These are phyloP conservation scores for Ogataea siamensis DNA, from an alignment of 805 yeast genomes.

Conservation along the genomic window DNA sequence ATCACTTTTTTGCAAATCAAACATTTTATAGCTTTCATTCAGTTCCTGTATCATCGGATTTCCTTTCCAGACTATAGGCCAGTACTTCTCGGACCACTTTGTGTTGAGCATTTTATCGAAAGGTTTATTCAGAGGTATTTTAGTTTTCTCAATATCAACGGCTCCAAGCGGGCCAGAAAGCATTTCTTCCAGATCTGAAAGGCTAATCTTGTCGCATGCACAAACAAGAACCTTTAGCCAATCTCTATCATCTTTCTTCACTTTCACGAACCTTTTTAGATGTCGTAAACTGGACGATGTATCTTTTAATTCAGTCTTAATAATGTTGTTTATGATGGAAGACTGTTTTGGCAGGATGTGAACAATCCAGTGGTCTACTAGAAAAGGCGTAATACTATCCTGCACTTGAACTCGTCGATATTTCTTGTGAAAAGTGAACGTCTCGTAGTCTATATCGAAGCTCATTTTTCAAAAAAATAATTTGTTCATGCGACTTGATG, in stretches of 20 bases:
- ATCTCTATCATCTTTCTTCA: constrained; percentile 4
- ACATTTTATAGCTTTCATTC: constrained; percentile 38
- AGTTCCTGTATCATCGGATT: constrained; percentile 75
- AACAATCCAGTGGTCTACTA: constrained; percentile 44
- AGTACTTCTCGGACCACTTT: constrained; percentile 63
- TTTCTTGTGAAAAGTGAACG: constrained; percentile 37
- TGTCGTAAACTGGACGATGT: constrained; percentile 37
- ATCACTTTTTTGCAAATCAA: constrained; percentile 46
- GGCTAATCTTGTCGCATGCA: constrained; percentile 44
- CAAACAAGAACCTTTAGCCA: constrained; percentile 18
- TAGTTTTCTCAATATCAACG: constrained; percentile 17
- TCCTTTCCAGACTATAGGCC: constrained; percentile 97
- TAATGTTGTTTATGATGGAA: constrained; percentile 27
- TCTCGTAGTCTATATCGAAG: constrained; percentile 40
- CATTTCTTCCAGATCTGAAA: constrained; percentile 25
- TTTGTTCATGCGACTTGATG: constrained; percentile 16
- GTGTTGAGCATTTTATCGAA: constrained; percentile 62
- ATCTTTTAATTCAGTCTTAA: constrained; percentile 25
- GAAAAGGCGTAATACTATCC: constrained; percentile 26
- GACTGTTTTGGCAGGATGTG: constrained; percentile 37
- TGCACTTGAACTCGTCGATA: constrained; percentile 41
- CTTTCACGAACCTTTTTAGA: constrained; percentile 51
- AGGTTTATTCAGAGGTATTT: constrained; percentile 66
- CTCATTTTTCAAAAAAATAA: constrained; percentile 4
- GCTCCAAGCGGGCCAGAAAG: constrained; percentile 24